These are phyloP conservation scores for Fusarium neocosmosporiellum DNA, from an alignment of 2,329 filamentous ascomycete species.

Conservation along the genomic window DNA sequence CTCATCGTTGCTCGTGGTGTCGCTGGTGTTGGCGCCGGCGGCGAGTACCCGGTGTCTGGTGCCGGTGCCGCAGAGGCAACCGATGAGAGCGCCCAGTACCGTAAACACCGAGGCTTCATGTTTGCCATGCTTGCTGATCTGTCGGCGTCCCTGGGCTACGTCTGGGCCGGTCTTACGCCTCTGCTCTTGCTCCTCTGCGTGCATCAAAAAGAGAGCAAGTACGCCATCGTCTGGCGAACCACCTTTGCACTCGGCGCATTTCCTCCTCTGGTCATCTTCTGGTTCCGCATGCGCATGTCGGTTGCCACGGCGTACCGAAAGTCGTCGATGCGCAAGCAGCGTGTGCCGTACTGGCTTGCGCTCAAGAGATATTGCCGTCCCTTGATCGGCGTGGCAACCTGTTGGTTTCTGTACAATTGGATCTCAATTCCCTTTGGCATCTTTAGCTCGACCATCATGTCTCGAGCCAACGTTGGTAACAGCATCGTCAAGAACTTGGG, in stretches of 20 bases:
- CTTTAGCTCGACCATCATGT: slow-evolving; percentile 64
- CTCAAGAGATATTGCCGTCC: slow-evolving; percentile 61
- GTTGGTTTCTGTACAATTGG: slow-evolving; percentile 67
- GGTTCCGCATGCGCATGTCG: slow-evolving; percentile 63
- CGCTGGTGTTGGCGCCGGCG: slow-evolving; percentile 57
- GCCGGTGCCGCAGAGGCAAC: slow-evolving; percentile 64
- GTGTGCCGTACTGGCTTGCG: slow-evolving; percentile 59
- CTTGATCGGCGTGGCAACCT: slow-evolving; percentile 58
- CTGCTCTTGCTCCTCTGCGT: slow-evolving; percentile 63
- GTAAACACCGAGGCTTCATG: slow-evolving; percentile 64
- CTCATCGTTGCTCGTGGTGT: slow-evolving; percentile 56
- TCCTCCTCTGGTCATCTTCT: slow-evolving; percentile 62
- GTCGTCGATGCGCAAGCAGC: slow-evolving; percentile 58
- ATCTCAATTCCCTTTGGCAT: slow-evolving; percentile 66
- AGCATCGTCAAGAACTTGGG: slow-evolving; percentile 57
- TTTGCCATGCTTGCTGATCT: slow-evolving; percentile 67
- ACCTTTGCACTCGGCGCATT: slow-evolving; percentile 62
- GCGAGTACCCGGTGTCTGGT: slow-evolving; percentile 64
- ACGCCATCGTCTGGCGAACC: slow-evolving; percentile 61
- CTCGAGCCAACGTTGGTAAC: slow-evolving; percentile 52
- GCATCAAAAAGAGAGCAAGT: slow-evolving; percentile 54
- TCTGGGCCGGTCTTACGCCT: slow-evolving; percentile 61
- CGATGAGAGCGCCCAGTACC: slow-evolving; percentile 58
- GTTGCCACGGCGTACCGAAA: slow-evolving; percentile 61
- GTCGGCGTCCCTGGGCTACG: slow-evolving; percentile 62